Conservation (phyloP, 345 rosid species). For the Gossypium stocksii region DNA sequence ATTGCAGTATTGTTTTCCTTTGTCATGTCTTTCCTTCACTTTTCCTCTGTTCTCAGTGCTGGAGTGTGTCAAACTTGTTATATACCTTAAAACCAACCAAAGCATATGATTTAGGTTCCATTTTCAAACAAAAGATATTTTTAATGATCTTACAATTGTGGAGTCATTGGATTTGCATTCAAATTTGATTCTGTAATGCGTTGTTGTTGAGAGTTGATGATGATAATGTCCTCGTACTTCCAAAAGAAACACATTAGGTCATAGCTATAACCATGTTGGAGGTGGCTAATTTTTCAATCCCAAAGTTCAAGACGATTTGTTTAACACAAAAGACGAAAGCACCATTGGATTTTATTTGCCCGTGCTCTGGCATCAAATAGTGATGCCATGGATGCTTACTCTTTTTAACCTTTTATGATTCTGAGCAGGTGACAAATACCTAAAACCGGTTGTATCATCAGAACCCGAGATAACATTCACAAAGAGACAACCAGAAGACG, state of each 20-base stretch:
- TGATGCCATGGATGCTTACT: neutral
- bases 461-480: constrained; percentile 59
- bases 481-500: constrained; percentile 50
- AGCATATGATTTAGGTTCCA: neutral
- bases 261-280: neutral
- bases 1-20: neutral
- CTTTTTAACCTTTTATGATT: neutral
- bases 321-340: no score
- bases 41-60: neutral
- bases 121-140: neutral
- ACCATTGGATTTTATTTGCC: no score
- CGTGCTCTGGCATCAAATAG: neutral
- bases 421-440: constrained; percentile 56
- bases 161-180: neutral
- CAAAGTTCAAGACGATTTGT: no score
- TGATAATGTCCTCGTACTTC: neutral
- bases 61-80: neutral
- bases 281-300: neutral
- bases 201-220: neutral
- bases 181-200: neutral
- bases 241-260: neutral
- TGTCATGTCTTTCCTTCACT: neutral
- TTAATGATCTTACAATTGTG: neutral
- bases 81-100: neutral
- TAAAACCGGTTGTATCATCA: constrained; percentile 60